Base-by-base conservation (phyloP, 495 filamentous ascomycete genomes). In the Penicillium waksmanii region DNA sequence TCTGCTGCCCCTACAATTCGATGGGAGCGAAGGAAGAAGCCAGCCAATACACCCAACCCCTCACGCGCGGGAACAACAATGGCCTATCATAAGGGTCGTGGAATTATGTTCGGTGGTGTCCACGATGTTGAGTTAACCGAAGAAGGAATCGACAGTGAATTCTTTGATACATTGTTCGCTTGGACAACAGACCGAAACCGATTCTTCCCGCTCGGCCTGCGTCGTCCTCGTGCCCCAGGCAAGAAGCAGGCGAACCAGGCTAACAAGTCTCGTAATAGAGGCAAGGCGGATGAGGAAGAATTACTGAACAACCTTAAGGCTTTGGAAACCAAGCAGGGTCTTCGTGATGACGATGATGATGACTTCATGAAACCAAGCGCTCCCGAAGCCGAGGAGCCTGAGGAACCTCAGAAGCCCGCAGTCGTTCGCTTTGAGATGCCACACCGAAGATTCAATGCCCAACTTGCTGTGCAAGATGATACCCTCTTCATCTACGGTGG, bases 121-220 rank as follows among this genome's bases (percentile, higher is more conserved):
- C 90, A 96, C 58, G 95, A 98, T 66, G 89, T 96, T 1, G 93
- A 96, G 67, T 83, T 96, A 67, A 96, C 83, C 61, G 95, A 98
- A 67, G 95, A 98, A 73, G 92, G 90, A 11, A 93, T 98, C 40
- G 92, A 98, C 17, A 95, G 90, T 66, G 91, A 97, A 66, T 98
- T 98, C 74, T 98, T 98, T 71, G 91, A 97, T 66, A 80, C 83
- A 34, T 70, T 97, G 18, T 94, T 87, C 66, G 90, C 91, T 18
- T 98, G 92, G 91, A 96, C 93, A 61, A 88, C 93, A 21, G 95
- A 98, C 60, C 83, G 93, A 42, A 98, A 98, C 61, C 83, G 95
- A 10, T 98, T 95, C 73, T 97, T 97, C 73, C 89, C 86, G 9
- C 75, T 98, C 49, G 76, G 74, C n/a, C 75, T 98, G 44, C 81